Evolutionary conservation across 2,329 filamentous ascomycete genomes (phyloP).

Genomic region (Aspergillus latus): DNA sequence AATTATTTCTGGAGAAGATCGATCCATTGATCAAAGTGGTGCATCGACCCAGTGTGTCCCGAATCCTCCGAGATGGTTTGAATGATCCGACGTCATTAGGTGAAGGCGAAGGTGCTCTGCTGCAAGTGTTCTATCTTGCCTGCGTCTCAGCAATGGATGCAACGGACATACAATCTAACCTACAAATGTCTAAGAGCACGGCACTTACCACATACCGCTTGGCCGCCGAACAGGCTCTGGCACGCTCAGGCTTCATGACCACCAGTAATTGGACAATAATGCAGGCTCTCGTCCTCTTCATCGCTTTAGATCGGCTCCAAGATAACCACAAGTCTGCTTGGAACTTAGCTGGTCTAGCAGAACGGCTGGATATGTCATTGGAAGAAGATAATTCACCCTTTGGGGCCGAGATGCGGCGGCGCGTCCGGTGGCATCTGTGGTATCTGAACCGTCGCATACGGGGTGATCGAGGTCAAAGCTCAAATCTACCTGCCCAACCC

Average conservation of each 20-base stretch:
- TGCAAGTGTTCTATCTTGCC: constrained; percentile 60
- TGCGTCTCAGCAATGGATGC: constrained; percentile 50
- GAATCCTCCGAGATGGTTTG: constrained; percentile 47
- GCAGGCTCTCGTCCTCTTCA: constrained; percentile 58
- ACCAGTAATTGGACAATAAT: constrained; percentile 58
- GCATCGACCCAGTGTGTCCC: constrained; percentile 53
- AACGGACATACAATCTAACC: constrained; percentile 35
- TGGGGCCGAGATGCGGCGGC: constrained; percentile 44
- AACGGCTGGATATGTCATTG: constrained; percentile 42
- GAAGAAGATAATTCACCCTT: constrained; percentile 35
- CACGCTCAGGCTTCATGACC: constrained; percentile 58
- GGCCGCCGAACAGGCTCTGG: constrained; percentile 57
- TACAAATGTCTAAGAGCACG: constrained; percentile 29
- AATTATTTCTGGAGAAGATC: constrained; percentile 35
- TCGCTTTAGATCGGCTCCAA: constrained; percentile 44
- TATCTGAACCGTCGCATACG: constrained; percentile 41
- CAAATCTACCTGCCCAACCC: constrained; percentile 11
- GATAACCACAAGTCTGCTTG: constrained; percentile 25
- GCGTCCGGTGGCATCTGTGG: constrained; percentile 28
- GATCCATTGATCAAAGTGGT: constrained; percentile 58
- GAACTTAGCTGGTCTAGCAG: constrained; percentile 29
- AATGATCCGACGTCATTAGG: constrained; percentile 47
- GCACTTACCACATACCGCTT: constrained; percentile 56
- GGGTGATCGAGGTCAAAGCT: constrained; percentile 40
- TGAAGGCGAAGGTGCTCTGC: constrained; percentile 53